Conservation (phyloP, 805 yeast genomes). For the Kuraishia hungarica region DNA sequence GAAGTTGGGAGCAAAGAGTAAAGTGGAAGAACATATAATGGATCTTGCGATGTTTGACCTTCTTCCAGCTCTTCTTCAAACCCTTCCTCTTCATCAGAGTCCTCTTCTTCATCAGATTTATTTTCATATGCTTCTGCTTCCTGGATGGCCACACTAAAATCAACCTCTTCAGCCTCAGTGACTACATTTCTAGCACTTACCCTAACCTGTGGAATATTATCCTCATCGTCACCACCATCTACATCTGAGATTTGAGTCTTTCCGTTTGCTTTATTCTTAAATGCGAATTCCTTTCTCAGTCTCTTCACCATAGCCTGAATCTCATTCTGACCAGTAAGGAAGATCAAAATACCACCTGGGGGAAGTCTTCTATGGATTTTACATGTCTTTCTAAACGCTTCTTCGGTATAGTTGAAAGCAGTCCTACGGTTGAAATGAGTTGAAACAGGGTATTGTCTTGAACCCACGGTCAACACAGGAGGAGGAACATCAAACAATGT, state of each 20-base stretch:
- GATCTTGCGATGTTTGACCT: slow-evolving; percentile 65
- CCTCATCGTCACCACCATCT: slow-evolving; percentile 15
- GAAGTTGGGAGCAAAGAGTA: slow-evolving; percentile 90
- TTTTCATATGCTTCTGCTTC: slow-evolving; percentile 33
- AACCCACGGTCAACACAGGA: slow-evolving; percentile 82
- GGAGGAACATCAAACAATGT: slow-evolving; percentile 65
- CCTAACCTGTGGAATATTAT: slow-evolving; percentile 33
- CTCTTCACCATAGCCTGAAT: slow-evolving; percentile 68
- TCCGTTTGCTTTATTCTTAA: slow-evolving; percentile 19
- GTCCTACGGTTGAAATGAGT: slow-evolving; percentile 84
- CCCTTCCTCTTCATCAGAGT: slow-evolving; percentile 54
- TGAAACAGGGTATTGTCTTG: slow-evolving; percentile 91
- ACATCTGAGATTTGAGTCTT: slow-evolving; percentile 4
- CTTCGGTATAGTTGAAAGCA: slow-evolving; percentile 70
- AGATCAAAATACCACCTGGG: slow-evolving; percentile 87
- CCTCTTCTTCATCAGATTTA: slow-evolving; percentile 35
- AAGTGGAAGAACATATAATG: slow-evolving; percentile 83
- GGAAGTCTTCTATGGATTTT: slow-evolving; percentile 84
- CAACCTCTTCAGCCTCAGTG: slow-evolving; percentile 84
- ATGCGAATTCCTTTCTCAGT: slow-evolving; percentile 63
- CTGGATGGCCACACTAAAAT: slow-evolving; percentile 45
- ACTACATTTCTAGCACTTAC: slow-evolving; percentile 54
- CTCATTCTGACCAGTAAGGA: slow-evolving; percentile 93
- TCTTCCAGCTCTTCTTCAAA: slow-evolving; percentile 66
- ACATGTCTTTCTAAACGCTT: slow-evolving; percentile 75